phyloP scores from a whole-genome alignment of 768 basidiomycete species.

The Mycena maculata region DNA sequence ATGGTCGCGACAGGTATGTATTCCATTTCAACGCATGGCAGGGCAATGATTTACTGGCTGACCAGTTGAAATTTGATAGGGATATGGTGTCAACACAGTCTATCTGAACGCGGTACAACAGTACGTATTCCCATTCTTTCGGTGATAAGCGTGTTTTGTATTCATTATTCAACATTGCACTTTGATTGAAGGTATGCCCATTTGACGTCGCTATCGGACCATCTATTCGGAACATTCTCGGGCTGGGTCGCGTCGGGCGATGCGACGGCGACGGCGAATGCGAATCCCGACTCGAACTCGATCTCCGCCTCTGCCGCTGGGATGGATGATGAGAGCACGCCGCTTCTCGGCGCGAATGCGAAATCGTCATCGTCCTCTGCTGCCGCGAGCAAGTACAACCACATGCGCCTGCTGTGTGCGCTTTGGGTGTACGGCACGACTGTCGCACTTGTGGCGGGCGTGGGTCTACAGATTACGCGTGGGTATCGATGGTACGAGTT shows the following conservation, averaged over 20 bases:
- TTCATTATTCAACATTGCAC: neutral
- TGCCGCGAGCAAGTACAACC: conserved; percentile 6
- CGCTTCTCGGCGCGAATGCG: conserved; percentile 5
- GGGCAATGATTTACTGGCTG: conserved; percentile 2
- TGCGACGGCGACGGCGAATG: conserved; percentile 4
- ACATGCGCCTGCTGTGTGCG: conserved; percentile 6
- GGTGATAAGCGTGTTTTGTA: neutral
- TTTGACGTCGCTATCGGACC: conserved; percentile 15
- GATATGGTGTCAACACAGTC: conserved; percentile 9
- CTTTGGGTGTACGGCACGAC: conserved; percentile 17
- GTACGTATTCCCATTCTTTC: conserved; percentile 10
- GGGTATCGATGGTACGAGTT: conserved; percentile 16
- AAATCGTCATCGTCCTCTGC: neutral
- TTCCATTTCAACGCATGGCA: neutral
- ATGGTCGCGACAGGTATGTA: conserved; percentile 16
- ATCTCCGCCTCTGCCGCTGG: neutral
- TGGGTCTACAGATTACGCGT: conserved; percentile 6
- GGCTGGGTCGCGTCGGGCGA: conserved; percentile 18
- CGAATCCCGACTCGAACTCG: conserved; percentile 1
- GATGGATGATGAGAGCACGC: conserved; percentile 7
- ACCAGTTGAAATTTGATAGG: conserved; percentile 5
- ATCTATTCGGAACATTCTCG: conserved; percentile 18
- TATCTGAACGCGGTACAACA: conserved; percentile 15
- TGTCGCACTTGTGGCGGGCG: neutral
- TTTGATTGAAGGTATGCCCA: conserved; percentile 14